A percentile compares a stretch with the other conserved stretches of the same genome.
Conservation (phyloP, 1,284 basidiomycete genomes). For the Microbotryum scabiosae region DNA sequence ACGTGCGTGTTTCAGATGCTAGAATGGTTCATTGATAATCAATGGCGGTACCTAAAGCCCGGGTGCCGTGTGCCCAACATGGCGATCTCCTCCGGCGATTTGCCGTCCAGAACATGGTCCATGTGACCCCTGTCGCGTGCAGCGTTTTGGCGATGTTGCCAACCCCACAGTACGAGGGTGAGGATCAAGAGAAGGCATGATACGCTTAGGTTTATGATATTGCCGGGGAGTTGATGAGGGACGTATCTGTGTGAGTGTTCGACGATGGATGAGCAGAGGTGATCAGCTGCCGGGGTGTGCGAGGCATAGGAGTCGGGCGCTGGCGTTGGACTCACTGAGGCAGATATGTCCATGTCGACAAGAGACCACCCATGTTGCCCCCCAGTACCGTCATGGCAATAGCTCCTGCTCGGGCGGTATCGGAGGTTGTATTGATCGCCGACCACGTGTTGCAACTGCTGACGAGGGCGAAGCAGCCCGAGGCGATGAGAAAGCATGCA, state of each 20-base stretch:
- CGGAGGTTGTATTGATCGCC: constrained; percentile 35
- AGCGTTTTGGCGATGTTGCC: constrained; percentile 25
- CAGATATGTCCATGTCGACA: constrained; percentile 36
- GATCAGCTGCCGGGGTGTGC: background rate
- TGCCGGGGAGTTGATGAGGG: constrained; percentile 17
- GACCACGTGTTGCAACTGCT: constrained; percentile 18
- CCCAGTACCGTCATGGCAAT: constrained; percentile 35
- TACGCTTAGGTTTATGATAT: constrained; percentile 23
- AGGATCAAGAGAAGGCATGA: constrained; percentile 22
- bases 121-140: constrained; percentile 12
- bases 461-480: too few relatives aligned
- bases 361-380: constrained; percentile 38
- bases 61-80: constrained; percentile 16
- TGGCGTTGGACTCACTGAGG: constrained; percentile 1
- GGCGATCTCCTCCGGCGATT: constrained; percentile 17
- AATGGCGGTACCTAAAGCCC: constrained; percentile 12
- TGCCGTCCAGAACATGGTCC: constrained; percentile 26
- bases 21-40: too few relatives aligned
- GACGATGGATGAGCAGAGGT: background rate
- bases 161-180: constrained; percentile 8
- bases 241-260: background rate
- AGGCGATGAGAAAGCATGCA: too few relatives aligned
- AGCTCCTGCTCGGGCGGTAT: constrained; percentile 34
- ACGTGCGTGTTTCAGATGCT: too few relatives aligned
- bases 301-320: too few relatives aligned